These are phyloP conservation scores for Saccharomycopsis phalli DNA, from an alignment of 1,139 yeast species.

Conservation along the genomic window DNA sequence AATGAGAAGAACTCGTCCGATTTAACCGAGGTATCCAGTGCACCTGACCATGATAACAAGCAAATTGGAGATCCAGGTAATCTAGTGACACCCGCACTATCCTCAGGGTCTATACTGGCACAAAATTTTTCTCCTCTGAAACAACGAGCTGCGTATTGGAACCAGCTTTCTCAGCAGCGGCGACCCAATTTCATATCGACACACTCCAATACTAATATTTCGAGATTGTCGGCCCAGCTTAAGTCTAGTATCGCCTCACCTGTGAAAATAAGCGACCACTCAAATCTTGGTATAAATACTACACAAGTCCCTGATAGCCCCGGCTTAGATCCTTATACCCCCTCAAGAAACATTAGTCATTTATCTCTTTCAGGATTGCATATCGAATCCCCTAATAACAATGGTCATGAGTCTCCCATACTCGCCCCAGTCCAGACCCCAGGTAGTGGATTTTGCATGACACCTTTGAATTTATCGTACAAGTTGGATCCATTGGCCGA, in stretches of 20 bases:
- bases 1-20: not conserved
- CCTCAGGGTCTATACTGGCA: not conserved
- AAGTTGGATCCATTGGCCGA: too few species aligned
- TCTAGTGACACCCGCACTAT: not conserved
- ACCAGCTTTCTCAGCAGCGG: constrained; percentile 12
- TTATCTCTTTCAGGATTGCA: constrained; percentile 11
- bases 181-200: constrained; percentile 9
- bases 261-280: constrained; percentile 1
- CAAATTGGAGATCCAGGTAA: too few species aligned
- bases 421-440: constrained; percentile 21
- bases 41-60: not conserved
- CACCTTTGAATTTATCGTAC: constrained; percentile 16
- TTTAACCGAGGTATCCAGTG: not conserved
- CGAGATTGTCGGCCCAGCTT: constrained; percentile 15
- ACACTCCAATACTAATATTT: constrained; percentile 2
- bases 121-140: not conserved
- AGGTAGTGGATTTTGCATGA: constrained; percentile 19
- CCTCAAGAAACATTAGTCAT: constrained; percentile 15
- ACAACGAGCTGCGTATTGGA: not conserved
- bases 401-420: constrained; percentile 15
- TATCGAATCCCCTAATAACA: not conserved
- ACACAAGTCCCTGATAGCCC: constrained; percentile 15
- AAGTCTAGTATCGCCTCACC: constrained; percentile 5
- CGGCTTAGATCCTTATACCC: constrained; percentile 7
- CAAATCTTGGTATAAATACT: not conserved